Conservation (phyloP, 2,329 filamentous ascomycete genomes). For the Samsoniella hepiali region DNA sequence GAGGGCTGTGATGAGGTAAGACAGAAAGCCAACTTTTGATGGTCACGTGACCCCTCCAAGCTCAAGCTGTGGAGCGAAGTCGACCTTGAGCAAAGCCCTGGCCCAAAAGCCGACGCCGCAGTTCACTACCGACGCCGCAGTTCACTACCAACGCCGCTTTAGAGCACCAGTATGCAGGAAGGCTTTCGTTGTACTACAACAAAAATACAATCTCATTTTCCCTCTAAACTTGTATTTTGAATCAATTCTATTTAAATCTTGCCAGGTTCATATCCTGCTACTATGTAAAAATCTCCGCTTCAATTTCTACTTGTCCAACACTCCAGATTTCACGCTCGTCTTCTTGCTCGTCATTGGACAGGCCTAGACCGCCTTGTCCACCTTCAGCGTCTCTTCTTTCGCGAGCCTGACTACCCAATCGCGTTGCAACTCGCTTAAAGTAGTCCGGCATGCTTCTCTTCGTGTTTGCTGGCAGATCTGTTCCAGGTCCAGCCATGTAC, state of each 20-base stretch:
- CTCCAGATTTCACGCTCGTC: constrained; percentile 96
- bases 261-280: neutral
- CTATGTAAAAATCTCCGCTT: constrained; percentile 55
- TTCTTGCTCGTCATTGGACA: constrained; percentile 88
- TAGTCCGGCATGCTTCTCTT: constrained; percentile 95
- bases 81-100: too few relatives aligned
- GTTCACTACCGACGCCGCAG: neutral
- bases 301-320: constrained; percentile 82
- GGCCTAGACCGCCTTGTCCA: constrained; percentile 76
- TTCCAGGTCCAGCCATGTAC: constrained; percentile 70
- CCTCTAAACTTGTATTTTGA: neutral
- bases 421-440: constrained; percentile 86
- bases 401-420: constrained; percentile 79
- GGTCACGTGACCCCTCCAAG: constrained; percentile 25
- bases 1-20: constrained; percentile 38
- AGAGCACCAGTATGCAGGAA: neutral
- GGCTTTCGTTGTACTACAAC: neutral
- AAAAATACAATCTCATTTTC: neutral
- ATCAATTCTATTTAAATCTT: neutral
- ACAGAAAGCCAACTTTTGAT: neutral
- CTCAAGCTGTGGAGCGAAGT: too few relatives aligned
- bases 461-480: constrained; percentile 63
- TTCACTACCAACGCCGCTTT: neutral
- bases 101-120: neutral
- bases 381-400: constrained; percentile 91